These are phyloP conservation scores for Phytophthora chlamydospora DNA, from an alignment of 352 stramenopile species.

Conservation along the genomic window DNA sequence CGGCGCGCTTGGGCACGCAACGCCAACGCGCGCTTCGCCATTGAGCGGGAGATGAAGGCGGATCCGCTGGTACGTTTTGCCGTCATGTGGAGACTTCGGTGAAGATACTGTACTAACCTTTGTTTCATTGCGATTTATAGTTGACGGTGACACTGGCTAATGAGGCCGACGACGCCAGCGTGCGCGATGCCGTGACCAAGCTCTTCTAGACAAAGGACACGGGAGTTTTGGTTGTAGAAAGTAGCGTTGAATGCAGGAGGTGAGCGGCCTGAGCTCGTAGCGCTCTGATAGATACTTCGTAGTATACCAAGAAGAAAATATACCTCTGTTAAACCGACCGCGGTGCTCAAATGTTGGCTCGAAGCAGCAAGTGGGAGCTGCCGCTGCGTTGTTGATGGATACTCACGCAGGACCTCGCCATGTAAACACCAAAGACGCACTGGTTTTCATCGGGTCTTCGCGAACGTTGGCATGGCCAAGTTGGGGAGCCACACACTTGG, in stretches of 20 bases:
- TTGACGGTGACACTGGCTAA: conserved; percentile 65
- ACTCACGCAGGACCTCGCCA: no score
- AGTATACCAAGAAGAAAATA: conserved; percentile 22
- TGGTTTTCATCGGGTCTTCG: no score
- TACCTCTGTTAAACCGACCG: no score
- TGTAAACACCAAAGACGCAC: no score
- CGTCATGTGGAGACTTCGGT: not conserved
- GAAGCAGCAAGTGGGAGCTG: no score
- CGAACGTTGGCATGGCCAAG: no score
- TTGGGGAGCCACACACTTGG: no score
- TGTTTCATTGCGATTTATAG: conserved; percentile 28
- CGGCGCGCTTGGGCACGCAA: conserved; percentile 86
- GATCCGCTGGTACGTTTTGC: conserved; percentile 63
- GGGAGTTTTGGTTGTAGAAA: conserved; percentile 22
- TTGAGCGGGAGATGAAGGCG: conserved; percentile 82
- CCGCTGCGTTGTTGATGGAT: no score
- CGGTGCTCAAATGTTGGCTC: no score
- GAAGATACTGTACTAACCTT: conserved; percentile 16
- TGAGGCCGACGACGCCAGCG: conserved; percentile 44
- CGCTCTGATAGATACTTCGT: no score
- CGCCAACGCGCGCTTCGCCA: conserved; percentile 83
- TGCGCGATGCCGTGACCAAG: conserved; percentile 55
- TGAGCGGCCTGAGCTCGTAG: not conserved
- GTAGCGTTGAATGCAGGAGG: conserved; percentile 10
- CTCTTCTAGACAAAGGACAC: conserved; percentile 33